phyloP scores from a whole-genome alignment of 2,329 filamentous ascomycete species.

The Sarocladiaceae sp. region DNA sequence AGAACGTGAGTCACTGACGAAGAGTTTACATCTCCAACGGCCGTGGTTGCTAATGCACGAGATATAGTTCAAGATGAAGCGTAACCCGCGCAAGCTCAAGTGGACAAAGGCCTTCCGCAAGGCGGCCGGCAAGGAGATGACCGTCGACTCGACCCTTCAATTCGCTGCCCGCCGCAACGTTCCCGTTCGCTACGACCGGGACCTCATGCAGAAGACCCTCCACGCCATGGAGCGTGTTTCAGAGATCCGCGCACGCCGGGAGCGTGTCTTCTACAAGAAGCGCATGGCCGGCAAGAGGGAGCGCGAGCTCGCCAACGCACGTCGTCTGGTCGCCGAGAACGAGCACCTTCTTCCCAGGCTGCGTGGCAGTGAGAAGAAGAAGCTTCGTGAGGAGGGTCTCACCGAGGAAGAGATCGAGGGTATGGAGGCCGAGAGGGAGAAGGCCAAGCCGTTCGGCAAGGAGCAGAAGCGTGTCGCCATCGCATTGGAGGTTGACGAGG shows the following conservation, averaged over 20 bases:
- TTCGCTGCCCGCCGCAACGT: constrained; percentile 92
- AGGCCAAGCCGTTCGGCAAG: constrained; percentile 36
- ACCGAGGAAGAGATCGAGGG: constrained; percentile 45
- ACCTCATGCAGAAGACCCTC: constrained; percentile 81
- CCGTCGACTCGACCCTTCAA: constrained; percentile 88
- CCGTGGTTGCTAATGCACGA: no score
- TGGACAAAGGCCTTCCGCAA: constrained; percentile 95
- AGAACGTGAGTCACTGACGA: constrained; percentile 48
- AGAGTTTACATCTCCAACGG: no score
- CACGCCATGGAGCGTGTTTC: constrained; percentile 86
- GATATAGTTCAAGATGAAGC: constrained; percentile 97
- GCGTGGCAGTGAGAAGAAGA: constrained; percentile 57
- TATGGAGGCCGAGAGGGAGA: constrained; percentile 25
- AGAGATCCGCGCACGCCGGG: constrained; percentile 78
- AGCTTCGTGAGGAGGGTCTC: constrained; percentile 51
- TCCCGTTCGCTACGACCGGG: constrained; percentile 92
- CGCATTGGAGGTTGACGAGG: constrained; percentile 24
- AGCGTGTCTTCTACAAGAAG: constrained; percentile 90
- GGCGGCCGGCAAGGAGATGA: constrained; percentile 76
- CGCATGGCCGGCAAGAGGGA: constrained; percentile 89
- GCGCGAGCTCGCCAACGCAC: constrained; percentile 71
- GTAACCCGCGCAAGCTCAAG: constrained; percentile 92
- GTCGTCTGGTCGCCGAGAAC: constrained; percentile 87
- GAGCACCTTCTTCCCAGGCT: constrained; percentile 83
- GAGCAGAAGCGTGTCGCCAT: constrained; percentile 36